Conservation (phyloP, 2,329 filamentous ascomycete genomes). For the Lecanoromycetidae sp. region DNA sequence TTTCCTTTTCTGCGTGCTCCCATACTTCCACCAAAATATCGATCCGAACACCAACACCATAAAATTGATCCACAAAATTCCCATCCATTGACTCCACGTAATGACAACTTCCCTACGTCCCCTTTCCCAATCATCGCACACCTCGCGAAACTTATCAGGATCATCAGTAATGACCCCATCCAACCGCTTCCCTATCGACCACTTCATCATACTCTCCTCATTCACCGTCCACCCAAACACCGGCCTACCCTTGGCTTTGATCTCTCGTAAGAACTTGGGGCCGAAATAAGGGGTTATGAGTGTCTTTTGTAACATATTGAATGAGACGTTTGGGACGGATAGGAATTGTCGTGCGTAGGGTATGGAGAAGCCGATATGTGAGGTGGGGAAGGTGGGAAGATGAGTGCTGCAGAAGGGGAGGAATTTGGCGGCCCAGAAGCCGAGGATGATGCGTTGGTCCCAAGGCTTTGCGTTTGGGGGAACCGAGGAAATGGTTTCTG, state of each 20-base stretch:
- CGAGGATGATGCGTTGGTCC: slow-evolving; percentile 62
- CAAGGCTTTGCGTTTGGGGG: slow-evolving; percentile 44
- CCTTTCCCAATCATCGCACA: slow-evolving; percentile 35
- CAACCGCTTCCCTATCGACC: slow-evolving; percentile 54
- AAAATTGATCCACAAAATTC: slow-evolving; percentile 14
- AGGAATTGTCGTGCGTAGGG: slow-evolving; percentile 61
- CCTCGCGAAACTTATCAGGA: slow-evolving; percentile 53
- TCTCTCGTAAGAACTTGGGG: slow-evolving; percentile 50
- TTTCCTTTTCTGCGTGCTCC: background rate
- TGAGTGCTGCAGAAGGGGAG: slow-evolving; percentile 50
- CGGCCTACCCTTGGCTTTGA: slow-evolving; percentile 42
- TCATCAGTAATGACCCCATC: slow-evolving; percentile 85
- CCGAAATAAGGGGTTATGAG: slow-evolving; percentile 56
- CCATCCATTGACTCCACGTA: slow-evolving; percentile 6
- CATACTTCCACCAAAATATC: slow-evolving; percentile 16
- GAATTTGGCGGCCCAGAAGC: slow-evolving; percentile 68
- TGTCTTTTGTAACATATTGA: slow-evolving; percentile 62
- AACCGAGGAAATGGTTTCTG: slow-evolving; percentile 48
- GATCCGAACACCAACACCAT: slow-evolving; percentile 14
- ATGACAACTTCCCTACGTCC: slow-evolving; percentile 12
- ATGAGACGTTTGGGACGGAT: slow-evolving; percentile 51
- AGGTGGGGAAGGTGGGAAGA: slow-evolving; percentile 30
- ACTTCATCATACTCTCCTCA: slow-evolving; percentile 64
- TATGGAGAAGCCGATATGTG: slow-evolving; percentile 33
- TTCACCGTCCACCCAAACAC: slow-evolving; percentile 86